Base-by-base conservation (phyloP, 2,329 filamentous ascomycete species). In the Ophiostoma sp. region DNA sequence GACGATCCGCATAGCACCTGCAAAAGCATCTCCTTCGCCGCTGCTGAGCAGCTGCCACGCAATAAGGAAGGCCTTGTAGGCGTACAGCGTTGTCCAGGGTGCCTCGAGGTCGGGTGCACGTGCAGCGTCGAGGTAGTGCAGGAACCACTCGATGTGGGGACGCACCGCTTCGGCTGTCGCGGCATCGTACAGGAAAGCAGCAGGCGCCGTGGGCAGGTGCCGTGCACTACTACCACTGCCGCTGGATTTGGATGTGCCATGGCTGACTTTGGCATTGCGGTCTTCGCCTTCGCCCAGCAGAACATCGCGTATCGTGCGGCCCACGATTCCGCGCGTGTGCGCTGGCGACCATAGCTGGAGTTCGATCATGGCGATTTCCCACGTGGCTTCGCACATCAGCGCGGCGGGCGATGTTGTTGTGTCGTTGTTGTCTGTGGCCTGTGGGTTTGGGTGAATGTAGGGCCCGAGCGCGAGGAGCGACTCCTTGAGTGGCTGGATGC, bases 341-440 rank as follows among this genome's bases (percentile, higher is more conserved):
- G 76, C 74, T 2, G 77, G 76, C 0, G 78, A 80, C 79, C 79
- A 80, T 52, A 80, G 74, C 65, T 78, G 78, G 5, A 79, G 72
- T 66, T 80, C 78, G 27, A 80, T 75, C 78, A 79, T 80, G 47
- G 78, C 79, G 7, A 75, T 79, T 60, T 79, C 73, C 79, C 79
- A 80, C 5, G 77, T 78, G 11, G 78, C 78, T 14, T 76, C 74
- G 65, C 75, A 76, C 62, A 69, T 65, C 3, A 76, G 68, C 3
- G 72, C 60, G 16, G 60, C 60, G 1, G 60, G 60, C 36, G 60
- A 64, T 1, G 60, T 40, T 9, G 60, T 41, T 3, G 60, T 64
- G 6, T 72, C 18, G 64, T 70, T 69, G 38, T 67, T 66, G 11
- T 64, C 42, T 12, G 44, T 41, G 6, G 67, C 49, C 3, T 41